These are phyloP conservation scores for Ormosia semicastrata DNA, from an alignment of 306 rosid genomes.

Conservation along the genomic window DNA sequence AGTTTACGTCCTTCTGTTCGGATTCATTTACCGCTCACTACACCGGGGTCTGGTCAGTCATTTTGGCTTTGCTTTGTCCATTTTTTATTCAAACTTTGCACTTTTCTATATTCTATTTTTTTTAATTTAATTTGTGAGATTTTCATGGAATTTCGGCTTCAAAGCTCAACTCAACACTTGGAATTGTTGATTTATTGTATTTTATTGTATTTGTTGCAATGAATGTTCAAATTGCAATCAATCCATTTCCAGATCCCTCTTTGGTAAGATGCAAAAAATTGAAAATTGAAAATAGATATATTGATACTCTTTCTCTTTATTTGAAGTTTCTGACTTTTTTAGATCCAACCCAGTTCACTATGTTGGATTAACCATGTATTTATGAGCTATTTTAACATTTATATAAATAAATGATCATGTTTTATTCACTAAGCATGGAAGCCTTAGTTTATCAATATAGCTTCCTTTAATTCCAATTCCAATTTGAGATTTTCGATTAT, in stretches of 20 bases:
- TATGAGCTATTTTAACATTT: neutral
- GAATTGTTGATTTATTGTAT: neutral
- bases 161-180: neutral
- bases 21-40: slow-evolving; percentile 33
- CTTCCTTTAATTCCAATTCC: neutral
- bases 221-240: neutral
- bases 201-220: neutral
- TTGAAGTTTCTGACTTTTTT: neutral
- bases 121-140: neutral
- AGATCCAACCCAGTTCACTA: neutral
- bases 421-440: neutral
- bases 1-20: slow-evolving; percentile 30
- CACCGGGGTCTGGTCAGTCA: slow-evolving; percentile 43
- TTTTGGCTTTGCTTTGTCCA: neutral
- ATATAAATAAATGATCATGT: neutral
- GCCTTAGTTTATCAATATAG: neutral
- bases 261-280: neutral
- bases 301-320: neutral
- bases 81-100: neutral
- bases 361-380: neutral
- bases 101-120: neutral
- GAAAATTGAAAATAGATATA: neutral
- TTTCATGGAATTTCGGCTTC: neutral
- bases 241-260: neutral
- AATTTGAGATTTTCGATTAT: neutral